Evolutionary conservation across 306 rosid genomes (phyloP).

Genomic region (Vigna nakashimae): DNA sequence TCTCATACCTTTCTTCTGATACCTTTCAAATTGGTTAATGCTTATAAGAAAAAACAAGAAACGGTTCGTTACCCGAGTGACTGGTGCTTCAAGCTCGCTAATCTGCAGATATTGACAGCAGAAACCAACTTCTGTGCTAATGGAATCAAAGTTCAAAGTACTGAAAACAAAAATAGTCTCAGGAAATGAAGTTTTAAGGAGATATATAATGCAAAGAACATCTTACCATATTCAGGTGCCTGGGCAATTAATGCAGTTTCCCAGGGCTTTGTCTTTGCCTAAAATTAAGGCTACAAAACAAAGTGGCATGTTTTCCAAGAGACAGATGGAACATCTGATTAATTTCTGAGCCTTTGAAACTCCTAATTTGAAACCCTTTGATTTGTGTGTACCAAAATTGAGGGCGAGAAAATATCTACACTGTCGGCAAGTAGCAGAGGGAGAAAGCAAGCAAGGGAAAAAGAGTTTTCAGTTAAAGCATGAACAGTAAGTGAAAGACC

Average conservation of each 20-base stretch:
- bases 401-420: conserved; percentile 9
- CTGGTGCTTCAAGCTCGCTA: conserved; percentile 33
- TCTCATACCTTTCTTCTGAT: not conserved
- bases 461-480: not conserved
- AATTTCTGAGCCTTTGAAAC: conserved; percentile 17
- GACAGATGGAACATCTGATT: not conserved
- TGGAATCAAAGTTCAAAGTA: conserved; percentile 29
- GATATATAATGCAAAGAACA: conserved; percentile 45
- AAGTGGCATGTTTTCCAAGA: not conserved
- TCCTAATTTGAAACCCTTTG: not conserved
- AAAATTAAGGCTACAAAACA: not conserved
- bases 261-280: conserved; percentile 16
- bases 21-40: not conserved
- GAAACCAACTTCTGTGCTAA: conserved; percentile 38
- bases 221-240: conserved; percentile 45
- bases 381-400: conserved; percentile 22
- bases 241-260: conserved; percentile 24
- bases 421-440: conserved; percentile 17
- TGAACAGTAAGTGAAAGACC: no score
- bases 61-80: conserved; percentile 52
- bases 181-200: conserved; percentile 44
- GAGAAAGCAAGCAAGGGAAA: conserved; percentile 21
- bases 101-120: conserved; percentile 33
- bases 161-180: conserved; percentile 1
- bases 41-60: not conserved